Conservation (phyloP, 345 rosid genomes). For the Gossypium turneri region DNA sequence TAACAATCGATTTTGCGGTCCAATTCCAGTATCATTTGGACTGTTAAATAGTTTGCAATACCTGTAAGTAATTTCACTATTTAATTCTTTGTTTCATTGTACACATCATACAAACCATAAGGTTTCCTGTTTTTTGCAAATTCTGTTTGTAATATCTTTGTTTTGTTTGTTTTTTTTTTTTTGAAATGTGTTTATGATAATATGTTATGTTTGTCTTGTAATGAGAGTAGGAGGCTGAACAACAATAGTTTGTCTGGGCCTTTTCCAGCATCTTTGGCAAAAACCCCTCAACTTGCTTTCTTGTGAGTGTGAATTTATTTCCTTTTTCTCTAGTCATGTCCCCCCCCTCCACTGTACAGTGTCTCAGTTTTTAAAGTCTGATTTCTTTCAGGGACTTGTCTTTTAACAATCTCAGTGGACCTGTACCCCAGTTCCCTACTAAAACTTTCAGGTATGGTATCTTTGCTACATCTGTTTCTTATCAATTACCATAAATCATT, state of each 20-base stretch:
- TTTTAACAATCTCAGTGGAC: slow-evolving; percentile 87
- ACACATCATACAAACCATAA: not conserved
- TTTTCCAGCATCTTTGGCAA: slow-evolving; percentile 67
- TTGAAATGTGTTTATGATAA: slow-evolving; percentile 13
- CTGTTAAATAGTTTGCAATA: slow-evolving; percentile 57
- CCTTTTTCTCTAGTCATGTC: not conserved
- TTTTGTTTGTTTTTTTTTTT: not conserved
- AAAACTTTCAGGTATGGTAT: slow-evolving; percentile 71
- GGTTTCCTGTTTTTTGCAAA: not conserved
- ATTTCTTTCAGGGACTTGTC: slow-evolving; percentile 73
- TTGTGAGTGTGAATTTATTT: slow-evolving; percentile 54
- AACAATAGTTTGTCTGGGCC: slow-evolving; percentile 85
- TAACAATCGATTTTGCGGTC: slow-evolving; percentile 63
- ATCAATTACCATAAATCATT: not conserved
- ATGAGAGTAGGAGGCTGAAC: slow-evolving; percentile 81
- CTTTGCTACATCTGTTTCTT: slow-evolving; percentile 6
- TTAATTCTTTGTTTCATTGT: not conserved
- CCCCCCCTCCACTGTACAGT: not conserved
- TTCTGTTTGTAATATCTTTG: slow-evolving; percentile 1
- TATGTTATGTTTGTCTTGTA: slow-evolving; percentile 31
- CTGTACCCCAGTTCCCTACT: slow-evolving; percentile 64
- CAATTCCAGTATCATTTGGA: slow-evolving; percentile 51
- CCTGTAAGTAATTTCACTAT: slow-evolving; percentile 46
- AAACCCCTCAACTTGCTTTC: slow-evolving; percentile 72
- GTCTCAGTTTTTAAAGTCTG: not conserved